Percentiles rank a stretch among this genome's conserved stretches.
Evolutionary conservation across 768 basidiomycete genomes (phyloP).

Genomic region (Pseudohyphozyma bogoriensis): DNA sequence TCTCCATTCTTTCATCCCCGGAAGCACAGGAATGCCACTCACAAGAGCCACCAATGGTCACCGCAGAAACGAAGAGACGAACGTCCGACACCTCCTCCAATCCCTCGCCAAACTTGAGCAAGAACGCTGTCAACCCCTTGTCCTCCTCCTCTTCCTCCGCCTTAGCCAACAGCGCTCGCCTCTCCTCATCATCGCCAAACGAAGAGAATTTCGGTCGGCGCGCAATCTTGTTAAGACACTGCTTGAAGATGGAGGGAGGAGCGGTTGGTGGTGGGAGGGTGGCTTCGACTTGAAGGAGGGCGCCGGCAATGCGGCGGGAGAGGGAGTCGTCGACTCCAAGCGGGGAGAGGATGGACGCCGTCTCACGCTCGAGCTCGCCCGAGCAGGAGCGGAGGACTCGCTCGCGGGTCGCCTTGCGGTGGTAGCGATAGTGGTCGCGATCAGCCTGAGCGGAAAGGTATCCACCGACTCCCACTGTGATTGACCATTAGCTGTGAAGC

Average conservation of each 20-base stretch:
- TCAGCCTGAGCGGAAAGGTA: conserved; percentile 96
- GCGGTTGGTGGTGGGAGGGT: conserved; percentile 27
- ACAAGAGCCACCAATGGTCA: conserved; percentile 81
- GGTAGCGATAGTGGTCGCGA: conserved; percentile 79
- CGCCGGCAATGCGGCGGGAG: conserved; percentile 65
- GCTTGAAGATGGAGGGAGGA: conserved; percentile 23
- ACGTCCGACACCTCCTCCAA: conserved; percentile 80
- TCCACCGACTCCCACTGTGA: conserved; percentile 86
- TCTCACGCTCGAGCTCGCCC: conserved; percentile 94
- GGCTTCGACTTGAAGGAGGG: conserved; percentile 47
- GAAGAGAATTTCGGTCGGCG: conserved; percentile 26
- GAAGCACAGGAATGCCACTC: conserved; percentile 10
- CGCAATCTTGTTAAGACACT: conserved; percentile 23
- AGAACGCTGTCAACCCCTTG: conserved; percentile 81
- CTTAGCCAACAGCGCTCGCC: conserved; percentile 13
- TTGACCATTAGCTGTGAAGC: too few relatives aligned
- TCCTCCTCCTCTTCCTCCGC: conserved; percentile 58
- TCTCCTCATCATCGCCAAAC: conserved; percentile 8
- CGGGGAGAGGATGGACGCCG: conserved; percentile 72
- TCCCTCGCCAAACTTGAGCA: conserved; percentile 93
- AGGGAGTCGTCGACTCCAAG: conserved; percentile 78
- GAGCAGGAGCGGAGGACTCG: conserved; percentile 81
- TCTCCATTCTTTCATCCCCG: too few relatives aligned
- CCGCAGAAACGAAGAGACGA: conserved; percentile 77
- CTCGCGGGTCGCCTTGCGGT: conserved; percentile 55